Evolutionary conservation across 164 flowering plant genomes (phyloP).

Genomic region (Warburgia ugandensis): DNA sequence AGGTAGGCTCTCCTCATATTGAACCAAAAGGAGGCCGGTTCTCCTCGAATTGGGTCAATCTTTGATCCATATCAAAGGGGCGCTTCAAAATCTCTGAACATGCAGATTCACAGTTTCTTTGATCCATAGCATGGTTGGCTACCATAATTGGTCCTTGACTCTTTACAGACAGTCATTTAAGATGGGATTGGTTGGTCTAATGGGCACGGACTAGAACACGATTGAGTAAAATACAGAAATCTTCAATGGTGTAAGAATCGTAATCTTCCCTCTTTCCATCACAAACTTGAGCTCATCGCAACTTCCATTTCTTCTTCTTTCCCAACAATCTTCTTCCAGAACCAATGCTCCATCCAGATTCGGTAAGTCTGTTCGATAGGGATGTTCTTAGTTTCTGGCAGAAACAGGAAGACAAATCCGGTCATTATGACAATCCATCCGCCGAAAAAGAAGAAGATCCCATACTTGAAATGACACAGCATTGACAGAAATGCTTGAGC

Average conservation of each 20-base stretch:
- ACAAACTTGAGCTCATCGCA: not conserved
- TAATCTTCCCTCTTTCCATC: not conserved
- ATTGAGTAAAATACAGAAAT: not conserved
- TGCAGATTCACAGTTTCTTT: too few relatives aligned
- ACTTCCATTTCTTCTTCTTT: not conserved
- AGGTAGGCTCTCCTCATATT: too few relatives aligned
- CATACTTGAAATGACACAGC: constrained; percentile 25
- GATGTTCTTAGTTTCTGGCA: constrained; percentile 26
- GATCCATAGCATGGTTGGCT: too few relatives aligned
- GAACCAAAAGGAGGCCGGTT: too few relatives aligned
- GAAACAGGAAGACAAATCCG: constrained; percentile 15
- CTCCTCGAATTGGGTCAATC: too few relatives aligned
- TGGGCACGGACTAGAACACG: too few relatives aligned
- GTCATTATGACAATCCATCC: constrained; percentile 29
- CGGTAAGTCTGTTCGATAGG: constrained; percentile 22
- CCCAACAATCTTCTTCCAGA: constrained; percentile 14
- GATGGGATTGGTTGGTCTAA: too few relatives aligned
- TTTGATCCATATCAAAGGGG: too few relatives aligned
- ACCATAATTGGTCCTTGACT: too few relatives aligned
- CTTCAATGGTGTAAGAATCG: not conserved
- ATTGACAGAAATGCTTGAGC: constrained; percentile 24
- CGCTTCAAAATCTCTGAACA: too few relatives aligned
- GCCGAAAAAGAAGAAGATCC: constrained; percentile 29
- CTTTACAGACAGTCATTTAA: too few relatives aligned
- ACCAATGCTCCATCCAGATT: constrained; percentile 22